These are phyloP conservation scores for Nicotiana paniculata DNA, from an alignment of 257 asterid species.

Conservation along the genomic window DNA sequence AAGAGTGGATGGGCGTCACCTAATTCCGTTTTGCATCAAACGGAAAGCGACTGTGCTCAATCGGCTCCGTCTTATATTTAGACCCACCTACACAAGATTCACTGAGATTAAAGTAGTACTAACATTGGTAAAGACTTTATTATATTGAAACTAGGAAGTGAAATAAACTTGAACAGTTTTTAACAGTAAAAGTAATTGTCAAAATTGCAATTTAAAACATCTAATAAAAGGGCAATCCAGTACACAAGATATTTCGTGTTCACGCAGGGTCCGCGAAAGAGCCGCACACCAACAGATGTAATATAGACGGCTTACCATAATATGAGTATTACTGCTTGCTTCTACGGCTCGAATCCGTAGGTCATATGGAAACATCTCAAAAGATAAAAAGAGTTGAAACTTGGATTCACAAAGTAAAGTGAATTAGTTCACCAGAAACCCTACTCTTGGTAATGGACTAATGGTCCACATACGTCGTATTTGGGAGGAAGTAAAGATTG, in stretches of 20 bases:
- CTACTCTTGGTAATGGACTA: background rate
- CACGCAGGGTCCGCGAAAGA: no score
- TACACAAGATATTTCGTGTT: no score
- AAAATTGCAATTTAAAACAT: background rate
- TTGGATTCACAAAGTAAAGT: background rate
- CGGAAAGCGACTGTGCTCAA: conserved; percentile 5
- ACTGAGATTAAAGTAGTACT: background rate
- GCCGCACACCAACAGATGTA: rapidly evolving
- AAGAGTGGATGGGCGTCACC: conserved; percentile 16
- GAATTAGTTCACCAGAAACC: background rate
- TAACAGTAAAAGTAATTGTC: background rate
- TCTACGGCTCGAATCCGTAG: no score
- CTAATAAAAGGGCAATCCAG: no score
- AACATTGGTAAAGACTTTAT: background rate
- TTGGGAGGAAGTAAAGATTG: background rate
- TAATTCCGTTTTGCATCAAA: conserved; percentile 16
- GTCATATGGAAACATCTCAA: no score
- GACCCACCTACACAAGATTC: background rate
- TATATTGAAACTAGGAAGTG: background rate
- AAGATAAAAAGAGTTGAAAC: no score
- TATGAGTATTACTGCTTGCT: no score
- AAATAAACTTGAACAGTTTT: conserved; percentile 1
- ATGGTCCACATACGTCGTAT: background rate
- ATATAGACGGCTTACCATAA: no score
- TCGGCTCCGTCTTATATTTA: background rate